Percentiles rank a stretch among this genome's conserved stretches.
phyloP scores from a whole-genome alignment of 345 rosid genomes.

The Aurinia saxatilis region DNA sequence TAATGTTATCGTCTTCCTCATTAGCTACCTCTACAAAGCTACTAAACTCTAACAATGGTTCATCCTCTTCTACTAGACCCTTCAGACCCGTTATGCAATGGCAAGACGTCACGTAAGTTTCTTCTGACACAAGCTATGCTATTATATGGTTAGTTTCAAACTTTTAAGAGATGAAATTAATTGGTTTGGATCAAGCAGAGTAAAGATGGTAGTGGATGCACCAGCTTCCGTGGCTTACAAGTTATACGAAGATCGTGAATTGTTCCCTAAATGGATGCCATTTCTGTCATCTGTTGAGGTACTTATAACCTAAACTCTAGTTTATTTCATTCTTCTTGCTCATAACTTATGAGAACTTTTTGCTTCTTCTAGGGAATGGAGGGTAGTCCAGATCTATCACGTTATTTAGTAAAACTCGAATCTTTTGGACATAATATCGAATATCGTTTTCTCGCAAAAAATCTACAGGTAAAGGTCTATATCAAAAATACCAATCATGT shows the following conservation, averaged over 20 bases:
- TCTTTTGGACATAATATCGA: slow-evolving; percentile 23
- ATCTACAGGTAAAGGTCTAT: slow-evolving; percentile 4
- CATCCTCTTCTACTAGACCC: slow-evolving; percentile 1
- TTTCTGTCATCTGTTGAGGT: slow-evolving; percentile 33
- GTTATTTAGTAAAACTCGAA: slow-evolving; percentile 25
- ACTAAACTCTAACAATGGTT: neutral
- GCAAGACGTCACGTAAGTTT: slow-evolving; percentile 27
- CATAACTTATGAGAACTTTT: neutral
- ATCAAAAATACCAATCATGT: neutral
- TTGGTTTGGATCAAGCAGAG: slow-evolving; percentile 10
- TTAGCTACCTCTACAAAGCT: slow-evolving; percentile 4
- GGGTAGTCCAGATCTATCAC: slow-evolving; percentile 19
- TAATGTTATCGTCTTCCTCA: neutral
- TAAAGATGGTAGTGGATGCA: slow-evolving; percentile 20
- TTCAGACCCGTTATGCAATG: slow-evolving; percentile 24
- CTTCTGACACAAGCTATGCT: neutral
- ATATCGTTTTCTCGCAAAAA: slow-evolving; percentile 26
- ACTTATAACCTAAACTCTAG: neutral
- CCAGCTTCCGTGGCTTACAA: slow-evolving; percentile 32
- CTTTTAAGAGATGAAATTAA: neutral
- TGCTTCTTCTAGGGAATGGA: slow-evolving; percentile 15
- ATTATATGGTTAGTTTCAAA: too few species aligned
- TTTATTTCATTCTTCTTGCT: neutral
- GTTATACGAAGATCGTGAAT: slow-evolving; percentile 26
- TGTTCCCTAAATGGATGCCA: slow-evolving; percentile 31